Evolutionary conservation across 345 rosid genomes (phyloP), one percentile per base, ranked within the genome.

Genomic region (Dimocarpus longan): DNA sequence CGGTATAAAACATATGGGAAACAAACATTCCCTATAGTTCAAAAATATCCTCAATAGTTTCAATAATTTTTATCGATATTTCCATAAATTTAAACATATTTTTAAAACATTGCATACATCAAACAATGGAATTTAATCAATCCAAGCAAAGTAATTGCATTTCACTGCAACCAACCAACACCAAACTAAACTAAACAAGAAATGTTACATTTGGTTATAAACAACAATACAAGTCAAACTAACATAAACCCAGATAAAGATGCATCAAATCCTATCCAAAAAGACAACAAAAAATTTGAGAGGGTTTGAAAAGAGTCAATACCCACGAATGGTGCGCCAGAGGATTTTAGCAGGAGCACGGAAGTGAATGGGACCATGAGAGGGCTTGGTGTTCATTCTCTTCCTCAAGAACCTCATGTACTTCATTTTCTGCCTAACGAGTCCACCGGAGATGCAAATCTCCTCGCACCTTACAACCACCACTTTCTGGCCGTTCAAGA

Each of bases 291-390:
- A 10, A 37, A 9, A 15, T 54, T 19, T 19, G 15, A 54, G 37
- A 5, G 26, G 13, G 7, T 72, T 19, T 15, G 19, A 60, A 60
- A 57, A 57, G 48, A 57, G 12, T 46, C 42, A 57, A n/a, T 71
- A 91, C 95, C 98, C 97, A 6, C 95, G 94, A 70, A 95, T 85
- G 9, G 92, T 95, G 7, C 97, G 93, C 97, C 95, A 95, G 77
- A 95, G 81, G 88, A 93, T 95, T 90, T 95, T 95, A 21, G 97
- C 85, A 4, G 98, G 97, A 69, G 96, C 92, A 7, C 97, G 84
- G 88, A 95, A 93, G 54, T 95, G 97, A 80, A 95, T 90, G 76
- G 97, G 95, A n/a, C 98, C 98, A 18, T 93, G 97, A 56, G 97
- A 95, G 12, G 98, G 98, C 76, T 93, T 95, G 32, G 97, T 93